Conservation (phyloP, 1,139 yeast genomes). For the Lodderomyces margitis region DNA sequence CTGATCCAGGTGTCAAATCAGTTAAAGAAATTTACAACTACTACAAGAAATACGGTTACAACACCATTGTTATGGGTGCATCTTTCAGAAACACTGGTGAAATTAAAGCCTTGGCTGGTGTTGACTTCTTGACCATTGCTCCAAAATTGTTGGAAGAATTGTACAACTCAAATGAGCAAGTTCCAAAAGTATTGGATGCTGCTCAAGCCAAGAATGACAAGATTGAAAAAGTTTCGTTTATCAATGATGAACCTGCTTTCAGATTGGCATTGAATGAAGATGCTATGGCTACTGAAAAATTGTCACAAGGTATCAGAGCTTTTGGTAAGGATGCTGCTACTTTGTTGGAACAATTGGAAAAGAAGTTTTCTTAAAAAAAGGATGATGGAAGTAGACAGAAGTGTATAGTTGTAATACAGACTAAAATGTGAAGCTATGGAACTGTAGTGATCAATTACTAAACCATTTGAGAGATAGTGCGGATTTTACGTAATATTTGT, state of each 20-base stretch:
- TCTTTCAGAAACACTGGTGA: slow-evolving; percentile 98
- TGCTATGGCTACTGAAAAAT: slow-evolving; percentile 98
- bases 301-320: slow-evolving; percentile 95
- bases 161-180: slow-evolving; percentile 68
- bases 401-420: background rate
- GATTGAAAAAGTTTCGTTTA: slow-evolving; percentile 71
- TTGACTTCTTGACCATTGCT: slow-evolving; percentile 93
- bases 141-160: slow-evolving; percentile 92
- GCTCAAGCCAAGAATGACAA: slow-evolving; percentile 52
- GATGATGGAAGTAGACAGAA: too few relatives aligned
- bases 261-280: slow-evolving; percentile 92
- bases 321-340: slow-evolving; percentile 94
- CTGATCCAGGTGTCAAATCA: slow-evolving; percentile 95
- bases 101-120: slow-evolving; percentile 96
- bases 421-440: background rate
- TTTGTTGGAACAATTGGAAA: slow-evolving; percentile 74
- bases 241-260: slow-evolving; percentile 86
- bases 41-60: slow-evolving; percentile 95
- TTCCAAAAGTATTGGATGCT: slow-evolving; percentile 77
- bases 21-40: slow-evolving; percentile 90
- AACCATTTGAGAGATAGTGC: background rate
- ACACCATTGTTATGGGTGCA: slow-evolving; percentile 99
- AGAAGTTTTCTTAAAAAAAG: slow-evolving; percentile 45
- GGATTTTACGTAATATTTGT: background rate
- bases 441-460: background rate